Conservation (phyloP, 495 filamentous ascomycete species). For the Penicillium maclennaniae region DNA sequence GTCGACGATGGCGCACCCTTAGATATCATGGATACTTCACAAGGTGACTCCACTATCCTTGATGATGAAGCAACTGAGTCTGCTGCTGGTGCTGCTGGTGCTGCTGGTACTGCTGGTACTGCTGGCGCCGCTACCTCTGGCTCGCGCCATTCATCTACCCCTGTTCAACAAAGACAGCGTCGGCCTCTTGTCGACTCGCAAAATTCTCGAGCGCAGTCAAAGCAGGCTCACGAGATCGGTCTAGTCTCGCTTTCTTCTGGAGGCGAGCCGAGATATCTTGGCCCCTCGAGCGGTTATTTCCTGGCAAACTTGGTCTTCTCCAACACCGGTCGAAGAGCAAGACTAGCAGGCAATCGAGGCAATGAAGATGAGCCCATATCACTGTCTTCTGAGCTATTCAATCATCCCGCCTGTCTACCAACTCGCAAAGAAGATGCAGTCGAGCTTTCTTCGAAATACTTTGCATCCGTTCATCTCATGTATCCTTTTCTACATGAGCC, state of each 20-base stretch:
- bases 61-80: neutral
- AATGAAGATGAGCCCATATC: constrained; percentile 10
- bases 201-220: constrained; percentile 11
- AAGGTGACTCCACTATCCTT: neutral
- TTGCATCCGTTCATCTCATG: constrained; percentile 36
- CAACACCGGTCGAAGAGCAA: constrained; percentile 28
- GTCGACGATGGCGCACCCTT: constrained; percentile 22
- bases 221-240: constrained; percentile 37
- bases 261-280: constrained; percentile 35
- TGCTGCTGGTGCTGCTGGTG: neutral
- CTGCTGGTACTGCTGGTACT: neutral
- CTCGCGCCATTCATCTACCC: neutral
- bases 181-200: neutral
- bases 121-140: neutral
- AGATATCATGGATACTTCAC: constrained; percentile 2
- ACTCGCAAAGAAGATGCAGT: constrained; percentile 31
- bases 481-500: constrained; percentile 44
- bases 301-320: constrained; percentile 42
- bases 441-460: constrained; percentile 40
- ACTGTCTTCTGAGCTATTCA: constrained; percentile 30
- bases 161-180: constrained; percentile 5
- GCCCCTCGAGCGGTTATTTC: constrained; percentile 41
- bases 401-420: constrained; percentile 34
- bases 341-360: constrained; percentile 1
- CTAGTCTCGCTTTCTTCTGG: constrained; percentile 36